Evolutionary conservation across 2,329 filamentous ascomycete genomes (phyloP).

Genomic region (Bipolaris sorokiniana): DNA sequence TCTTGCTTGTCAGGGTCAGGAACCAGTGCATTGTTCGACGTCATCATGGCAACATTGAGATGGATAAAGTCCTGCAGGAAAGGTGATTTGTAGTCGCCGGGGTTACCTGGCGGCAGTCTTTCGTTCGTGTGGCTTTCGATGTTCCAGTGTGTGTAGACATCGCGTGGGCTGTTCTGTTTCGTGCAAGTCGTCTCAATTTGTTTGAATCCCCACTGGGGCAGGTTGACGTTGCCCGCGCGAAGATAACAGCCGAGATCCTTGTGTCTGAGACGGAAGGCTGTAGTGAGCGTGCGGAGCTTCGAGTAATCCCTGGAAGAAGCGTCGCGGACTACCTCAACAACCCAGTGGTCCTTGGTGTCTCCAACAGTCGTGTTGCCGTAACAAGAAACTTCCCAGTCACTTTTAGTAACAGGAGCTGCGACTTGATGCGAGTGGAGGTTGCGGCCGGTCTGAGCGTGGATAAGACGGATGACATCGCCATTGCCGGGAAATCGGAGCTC

Average conservation of each 20-base stretch:
- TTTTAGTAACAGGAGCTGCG: slow-evolving; percentile 85
- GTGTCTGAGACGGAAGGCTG: slow-evolving; percentile 88
- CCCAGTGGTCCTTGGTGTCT: slow-evolving; percentile 98
- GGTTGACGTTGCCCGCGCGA: slow-evolving; percentile 90
- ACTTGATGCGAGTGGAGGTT: slow-evolving; percentile 96
- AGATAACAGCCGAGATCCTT: slow-evolving; percentile 86
- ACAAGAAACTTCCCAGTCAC: slow-evolving; percentile 88
- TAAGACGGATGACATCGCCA: slow-evolving; percentile 78
- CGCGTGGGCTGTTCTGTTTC: slow-evolving; percentile 88
- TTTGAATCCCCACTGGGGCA: slow-evolving; percentile 99
- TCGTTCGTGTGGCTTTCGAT: slow-evolving; percentile 95
- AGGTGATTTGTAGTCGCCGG: slow-evolving; percentile 91
- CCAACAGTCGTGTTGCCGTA: slow-evolving; percentile 96
- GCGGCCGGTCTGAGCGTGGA: slow-evolving; percentile 93
- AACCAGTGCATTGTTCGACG: slow-evolving; percentile 96
- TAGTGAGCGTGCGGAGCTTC: slow-evolving; percentile 88
- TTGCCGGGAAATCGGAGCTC: slow-evolving; percentile 78
- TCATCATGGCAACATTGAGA: slow-evolving; percentile 99
- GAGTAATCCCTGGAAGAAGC: slow-evolving; percentile 84
- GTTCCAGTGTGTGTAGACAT: slow-evolving; percentile 99
- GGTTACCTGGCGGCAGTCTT: slow-evolving; percentile 84
- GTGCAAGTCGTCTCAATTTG: slow-evolving; percentile 97
- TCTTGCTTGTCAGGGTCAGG: slow-evolving; percentile 99
- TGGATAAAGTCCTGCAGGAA: slow-evolving; percentile 98
- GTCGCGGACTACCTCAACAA: slow-evolving; percentile 88